Evolutionary conservation across 2,329 filamentous ascomycete genomes (phyloP).

Genomic region (Cytospora mali): DNA sequence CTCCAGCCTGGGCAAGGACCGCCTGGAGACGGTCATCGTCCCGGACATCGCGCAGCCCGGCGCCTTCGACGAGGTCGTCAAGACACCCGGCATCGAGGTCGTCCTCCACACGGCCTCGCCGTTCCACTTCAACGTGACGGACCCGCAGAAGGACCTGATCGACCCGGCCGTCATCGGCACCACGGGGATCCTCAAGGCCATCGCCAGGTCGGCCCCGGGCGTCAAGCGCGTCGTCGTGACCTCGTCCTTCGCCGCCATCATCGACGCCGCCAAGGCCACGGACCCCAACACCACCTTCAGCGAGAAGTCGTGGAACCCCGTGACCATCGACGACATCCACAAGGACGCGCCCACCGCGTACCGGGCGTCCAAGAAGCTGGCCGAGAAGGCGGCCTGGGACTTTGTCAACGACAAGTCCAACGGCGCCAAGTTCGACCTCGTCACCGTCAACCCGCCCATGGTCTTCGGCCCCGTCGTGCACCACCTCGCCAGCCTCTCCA

Average conservation of each 20-base stretch:
- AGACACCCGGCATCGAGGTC: slow-evolving; percentile 53
- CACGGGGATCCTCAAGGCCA: slow-evolving; percentile 71
- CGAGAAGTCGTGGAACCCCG: slow-evolving; percentile 58
- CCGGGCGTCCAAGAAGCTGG: slow-evolving; percentile 56
- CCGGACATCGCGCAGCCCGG: slow-evolving; percentile 73
- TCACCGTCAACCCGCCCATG: slow-evolving; percentile 57
- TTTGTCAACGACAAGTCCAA: slow-evolving; percentile 44
- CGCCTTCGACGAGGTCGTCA: slow-evolving; percentile 70
- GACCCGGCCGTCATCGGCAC: slow-evolving; percentile 62
- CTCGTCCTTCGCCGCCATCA: slow-evolving; percentile 57
- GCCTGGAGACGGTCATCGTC: slow-evolving; percentile 62
- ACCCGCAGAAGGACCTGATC: slow-evolving; percentile 56
- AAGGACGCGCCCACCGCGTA: slow-evolving; percentile 49
- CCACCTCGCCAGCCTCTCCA: slow-evolving; percentile 47
- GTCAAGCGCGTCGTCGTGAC: slow-evolving; percentile 74
- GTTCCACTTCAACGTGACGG: slow-evolving; percentile 56
- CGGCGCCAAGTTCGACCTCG: slow-evolving; percentile 52
- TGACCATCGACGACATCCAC: slow-evolving; percentile 48
- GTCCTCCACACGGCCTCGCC: slow-evolving; percentile 65
- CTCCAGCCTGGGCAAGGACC: slow-evolving; percentile 43
- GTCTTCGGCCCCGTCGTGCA: slow-evolving; percentile 58
- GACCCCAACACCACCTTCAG: slow-evolving; percentile 47
- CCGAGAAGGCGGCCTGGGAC: slow-evolving; percentile 56
- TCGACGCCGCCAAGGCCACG: slow-evolving; percentile 42
- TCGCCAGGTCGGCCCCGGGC: slow-evolving; percentile 57